Evolutionary conservation across 768 basidiomycete genomes (phyloP).

Genomic region (Phylloporus sp.): DNA sequence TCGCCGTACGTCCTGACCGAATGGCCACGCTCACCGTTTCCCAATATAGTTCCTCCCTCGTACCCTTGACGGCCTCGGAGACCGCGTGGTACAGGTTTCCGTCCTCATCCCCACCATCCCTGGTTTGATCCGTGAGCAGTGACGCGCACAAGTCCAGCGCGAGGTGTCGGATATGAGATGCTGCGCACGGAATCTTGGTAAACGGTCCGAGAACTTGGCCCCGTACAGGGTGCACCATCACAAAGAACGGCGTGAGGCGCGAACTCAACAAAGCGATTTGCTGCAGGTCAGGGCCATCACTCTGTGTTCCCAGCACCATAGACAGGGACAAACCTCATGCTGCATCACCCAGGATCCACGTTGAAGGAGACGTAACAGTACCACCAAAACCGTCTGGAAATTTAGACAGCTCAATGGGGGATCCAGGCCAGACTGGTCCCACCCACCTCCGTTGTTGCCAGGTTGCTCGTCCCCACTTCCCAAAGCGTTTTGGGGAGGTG

Average conservation of each 20-base stretch:
- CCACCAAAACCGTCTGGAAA: conserved; percentile 50
- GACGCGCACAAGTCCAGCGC: conserved; percentile 59
- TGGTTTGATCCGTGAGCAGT: conserved; percentile 20
- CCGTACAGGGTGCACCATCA: conserved; percentile 66
- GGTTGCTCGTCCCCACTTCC: conserved; percentile 68
- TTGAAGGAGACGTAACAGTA: conserved; percentile 60
- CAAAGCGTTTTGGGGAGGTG: conserved; percentile 80
- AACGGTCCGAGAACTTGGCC: conserved; percentile 79
- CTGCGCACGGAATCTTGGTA: conserved; percentile 49
- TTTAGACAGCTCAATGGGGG: conserved; percentile 4
- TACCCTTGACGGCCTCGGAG: conserved; percentile 25
- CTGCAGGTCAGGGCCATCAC: conserved; percentile 33
- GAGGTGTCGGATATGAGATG: conserved; percentile 45
- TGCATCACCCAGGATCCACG: conserved; percentile 46
- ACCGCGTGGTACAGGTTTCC: conserved; percentile 22
- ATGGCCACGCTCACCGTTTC: conserved; percentile 31
- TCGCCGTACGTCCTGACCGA: not conserved
- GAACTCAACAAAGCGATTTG: conserved; percentile 47
- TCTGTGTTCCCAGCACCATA: not conserved
- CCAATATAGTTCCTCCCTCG: conserved; percentile 28
- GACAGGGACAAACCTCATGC: conserved; percentile 38
- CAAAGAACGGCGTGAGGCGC: conserved; percentile 77
- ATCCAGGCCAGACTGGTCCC: not conserved
- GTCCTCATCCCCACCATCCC: conserved; percentile 8
- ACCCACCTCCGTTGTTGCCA: conserved; percentile 57